A percentile compares a stretch with the other conserved stretches of the same genome.
Evolutionary conservation across 345 rosid species (phyloP).

Genomic region (Alliaria petiolata): DNA sequence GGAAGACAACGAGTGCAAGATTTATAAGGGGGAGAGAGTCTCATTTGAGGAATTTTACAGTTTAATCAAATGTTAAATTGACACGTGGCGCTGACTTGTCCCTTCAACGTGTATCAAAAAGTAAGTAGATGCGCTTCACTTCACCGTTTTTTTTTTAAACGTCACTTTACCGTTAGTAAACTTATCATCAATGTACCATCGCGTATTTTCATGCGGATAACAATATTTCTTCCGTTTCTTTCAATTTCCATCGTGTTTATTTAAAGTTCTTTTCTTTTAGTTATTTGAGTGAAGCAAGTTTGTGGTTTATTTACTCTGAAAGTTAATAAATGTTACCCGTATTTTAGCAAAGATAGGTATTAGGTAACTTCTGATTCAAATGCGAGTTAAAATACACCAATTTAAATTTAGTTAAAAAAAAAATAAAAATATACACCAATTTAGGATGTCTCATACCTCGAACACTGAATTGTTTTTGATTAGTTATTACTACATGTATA

Average conservation of each 20-base stretch:
- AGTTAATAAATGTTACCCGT: no score
- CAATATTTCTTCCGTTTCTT: no score
- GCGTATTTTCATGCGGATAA: no score
- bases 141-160: no score
- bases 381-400: no score
- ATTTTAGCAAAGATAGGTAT: no score
- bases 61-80: neutral
- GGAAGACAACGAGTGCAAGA: slow-evolving; percentile 27
- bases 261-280: neutral
- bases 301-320: neutral
- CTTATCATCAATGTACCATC: neutral
- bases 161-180: slow-evolving; percentile 3
- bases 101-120: neutral
- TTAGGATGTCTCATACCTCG: no score
- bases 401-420: no score
- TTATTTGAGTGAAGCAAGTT: neutral
- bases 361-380: no score
- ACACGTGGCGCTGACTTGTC: slow-evolving; percentile 26
- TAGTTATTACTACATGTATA: neutral
- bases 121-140: neutral
- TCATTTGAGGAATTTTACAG: neutral
- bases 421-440: no score
- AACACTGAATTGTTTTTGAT: neutral
- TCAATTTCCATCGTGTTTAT: no score
- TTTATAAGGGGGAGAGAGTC: slow-evolving; percentile 19